A percentile compares a stretch with the other conserved stretches of the same genome.
phyloP scores from a whole-genome alignment of 2,329 filamentous ascomycete species.

The Sphaerulina vaccinii region DNA sequence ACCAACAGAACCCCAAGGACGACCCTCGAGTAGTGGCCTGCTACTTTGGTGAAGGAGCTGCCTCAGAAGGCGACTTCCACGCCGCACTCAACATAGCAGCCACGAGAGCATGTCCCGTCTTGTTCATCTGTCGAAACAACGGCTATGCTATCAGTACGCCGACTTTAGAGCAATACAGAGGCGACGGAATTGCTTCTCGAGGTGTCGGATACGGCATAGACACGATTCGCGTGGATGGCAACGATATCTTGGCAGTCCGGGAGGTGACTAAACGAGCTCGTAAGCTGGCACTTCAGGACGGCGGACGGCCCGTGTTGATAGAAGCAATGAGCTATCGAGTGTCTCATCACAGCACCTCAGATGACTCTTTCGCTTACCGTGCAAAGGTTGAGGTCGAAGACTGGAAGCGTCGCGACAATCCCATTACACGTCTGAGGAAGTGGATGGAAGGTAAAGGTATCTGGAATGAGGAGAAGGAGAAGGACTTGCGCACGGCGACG shows the following conservation, averaged over 20 bases:
- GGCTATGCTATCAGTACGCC: conserved; percentile 89
- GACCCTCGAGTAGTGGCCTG: conserved; percentile 71
- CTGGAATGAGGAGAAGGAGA: conserved; percentile 85
- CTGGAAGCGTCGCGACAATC: conserved; percentile 88
- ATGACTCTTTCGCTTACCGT: conserved; percentile 95
- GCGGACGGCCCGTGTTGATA: conserved; percentile 80
- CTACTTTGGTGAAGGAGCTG: conserved; percentile 89
- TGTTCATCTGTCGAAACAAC: conserved; percentile 92
- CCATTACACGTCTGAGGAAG: conserved; percentile 79
- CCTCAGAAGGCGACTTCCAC: conserved; percentile 89
- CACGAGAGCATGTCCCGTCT: conserved; percentile 78
- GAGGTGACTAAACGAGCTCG: conserved; percentile 77
- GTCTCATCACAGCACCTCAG: conserved; percentile 92
- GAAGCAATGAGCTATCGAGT: conserved; percentile 99
- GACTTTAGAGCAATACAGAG: conserved; percentile 85
- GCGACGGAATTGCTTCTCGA: conserved; percentile 83
- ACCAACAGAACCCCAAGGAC: conserved; percentile 66
- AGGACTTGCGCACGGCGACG: conserved; percentile 62
- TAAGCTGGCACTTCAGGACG: conserved; percentile 72
- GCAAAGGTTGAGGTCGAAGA: conserved; percentile 90
- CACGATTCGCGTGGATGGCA: conserved; percentile 89
- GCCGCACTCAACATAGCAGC: conserved; percentile 88
- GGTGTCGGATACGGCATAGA: conserved; percentile 92
- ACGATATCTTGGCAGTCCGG: conserved; percentile 85
- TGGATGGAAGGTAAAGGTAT: conserved; percentile 81